Conservation (phyloP, 768 basidiomycete genomes). For the Suillus fuscotomentosus region DNA sequence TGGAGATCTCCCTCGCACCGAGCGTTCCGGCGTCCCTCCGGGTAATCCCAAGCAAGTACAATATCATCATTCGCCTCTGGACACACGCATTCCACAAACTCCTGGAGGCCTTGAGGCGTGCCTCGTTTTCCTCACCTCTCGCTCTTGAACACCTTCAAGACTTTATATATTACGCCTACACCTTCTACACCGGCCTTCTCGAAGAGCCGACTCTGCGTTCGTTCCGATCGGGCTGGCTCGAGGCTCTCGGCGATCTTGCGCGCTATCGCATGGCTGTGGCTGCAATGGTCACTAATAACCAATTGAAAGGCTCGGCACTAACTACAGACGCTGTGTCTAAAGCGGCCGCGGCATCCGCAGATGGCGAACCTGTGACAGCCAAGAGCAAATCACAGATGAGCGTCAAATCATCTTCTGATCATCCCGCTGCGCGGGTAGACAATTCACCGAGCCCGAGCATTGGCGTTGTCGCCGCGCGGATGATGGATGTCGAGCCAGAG, state of each 20-base stretch:
- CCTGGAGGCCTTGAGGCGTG: conserved; percentile 86
- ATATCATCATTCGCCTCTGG: conserved; percentile 94
- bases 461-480: conserved; percentile 77
- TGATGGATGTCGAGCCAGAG: conserved; percentile 86
- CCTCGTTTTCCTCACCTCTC: conserved; percentile 59
- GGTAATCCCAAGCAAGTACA: conserved; percentile 90
- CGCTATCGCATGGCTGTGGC: conserved; percentile 96
- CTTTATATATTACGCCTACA: conserved; percentile 94
- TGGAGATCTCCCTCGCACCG: conserved; percentile 83
- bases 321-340: conserved; percentile 57
- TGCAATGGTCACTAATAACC: conserved; percentile 64
- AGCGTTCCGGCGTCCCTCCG: conserved; percentile 86
- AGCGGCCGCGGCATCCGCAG: conserved; percentile 33
- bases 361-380: conserved; percentile 21
- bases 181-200: conserved; percentile 85
- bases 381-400: conserved; percentile 36
- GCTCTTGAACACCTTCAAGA: conserved; percentile 92
- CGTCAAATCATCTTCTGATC: conserved; percentile 39
- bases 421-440: conserved; percentile 55
- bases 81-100: conserved; percentile 86
- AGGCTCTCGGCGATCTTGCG: conserved; percentile 94
- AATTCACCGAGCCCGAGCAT: conserved; percentile 75
- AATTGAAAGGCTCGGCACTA: conserved; percentile 42
- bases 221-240: conserved; percentile 88
- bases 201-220: conserved; percentile 71